phyloP scores from a whole-genome alignment of 116 monocot genomes.

The Phalaenopsis hybrid region DNA sequence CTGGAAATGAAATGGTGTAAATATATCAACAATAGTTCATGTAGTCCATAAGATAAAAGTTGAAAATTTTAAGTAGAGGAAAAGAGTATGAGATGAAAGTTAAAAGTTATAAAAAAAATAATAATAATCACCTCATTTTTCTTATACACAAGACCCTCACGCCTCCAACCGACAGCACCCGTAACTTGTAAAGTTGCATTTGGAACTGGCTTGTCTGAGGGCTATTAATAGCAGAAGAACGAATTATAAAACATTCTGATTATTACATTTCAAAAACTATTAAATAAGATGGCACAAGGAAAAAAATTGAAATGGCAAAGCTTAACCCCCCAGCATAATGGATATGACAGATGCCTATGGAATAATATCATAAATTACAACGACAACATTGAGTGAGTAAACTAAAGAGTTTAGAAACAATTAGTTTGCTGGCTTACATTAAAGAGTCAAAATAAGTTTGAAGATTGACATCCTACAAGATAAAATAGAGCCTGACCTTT shows the following conservation, averaged over 20 bases:
- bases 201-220: constrained; percentile 76
- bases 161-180: constrained; percentile 99
- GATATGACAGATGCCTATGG: not conserved
- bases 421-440: not conserved
- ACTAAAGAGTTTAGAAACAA: not conserved
- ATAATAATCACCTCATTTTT: constrained; percentile 80
- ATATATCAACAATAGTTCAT: not conserved
- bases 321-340: not conserved
- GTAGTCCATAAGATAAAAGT: not conserved
- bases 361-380: not conserved
- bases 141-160: constrained; percentile 94
- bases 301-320: constrained; percentile 2
- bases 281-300: not conserved
- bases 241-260: not conserved
- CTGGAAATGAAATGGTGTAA: constrained; percentile 27
- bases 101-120: not conserved
- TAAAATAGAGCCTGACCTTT: constrained; percentile 45
- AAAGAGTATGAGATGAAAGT: not conserved
- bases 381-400: not conserved
- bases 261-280: not conserved
- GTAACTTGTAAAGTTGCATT: constrained; percentile 99
- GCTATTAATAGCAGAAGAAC: constrained; percentile 28
- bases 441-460: not conserved
- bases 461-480: not conserved
- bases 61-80: not conserved